Evolutionary conservation across 106 monocot species (phyloP), one percentile per base, ranked within the genome.

Genomic region (Hemerocallis citrina): DNA sequence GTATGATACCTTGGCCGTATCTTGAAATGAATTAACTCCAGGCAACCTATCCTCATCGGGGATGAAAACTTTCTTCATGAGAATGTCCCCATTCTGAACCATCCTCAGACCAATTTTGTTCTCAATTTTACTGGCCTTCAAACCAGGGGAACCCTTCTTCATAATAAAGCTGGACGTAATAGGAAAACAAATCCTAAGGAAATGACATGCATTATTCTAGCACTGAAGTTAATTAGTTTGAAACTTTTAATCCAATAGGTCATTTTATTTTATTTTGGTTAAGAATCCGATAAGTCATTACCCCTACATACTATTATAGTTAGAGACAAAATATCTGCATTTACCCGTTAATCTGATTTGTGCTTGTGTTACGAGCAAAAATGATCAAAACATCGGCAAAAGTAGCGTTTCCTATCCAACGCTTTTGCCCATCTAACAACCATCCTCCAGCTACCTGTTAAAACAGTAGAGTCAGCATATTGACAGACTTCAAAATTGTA

Each of bases 101-200:
- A 96, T 96, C 69, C 95, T 83, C 16, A 96, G 59, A 43, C 86
- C 86, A 69, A 96, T 87, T 62, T 96, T 96, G 65, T 96, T 96
- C 31, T 96, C 78, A 57, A 96, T 90, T 71, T 96, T 96, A 31
- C 86, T 75, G 30, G 69, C 84, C 43, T 38, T 81, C 65, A 96
- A 67, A 13, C 95, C 90, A 65, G 81, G 73, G 22, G 81, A 52
- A n/a, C 84, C 95, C 71, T 96, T 96, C 74, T 81, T 96, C 63
- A 96, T 71, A 68, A 96, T 80, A 71, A 72, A 93, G 35, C 93
- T 93, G 74, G 17, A 72, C 48, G 11, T 32, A 24, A 13, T 20
- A 32, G 33, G n/a, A 56, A 36, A 62, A 25, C 17, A 20, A 38
- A 28, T 2, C 6, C 23, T 19, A 41, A 23, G 32, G 3, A 41